phyloP scores from a whole-genome alignment of 768 basidiomycete species.

The Amanita molliuscula region DNA sequence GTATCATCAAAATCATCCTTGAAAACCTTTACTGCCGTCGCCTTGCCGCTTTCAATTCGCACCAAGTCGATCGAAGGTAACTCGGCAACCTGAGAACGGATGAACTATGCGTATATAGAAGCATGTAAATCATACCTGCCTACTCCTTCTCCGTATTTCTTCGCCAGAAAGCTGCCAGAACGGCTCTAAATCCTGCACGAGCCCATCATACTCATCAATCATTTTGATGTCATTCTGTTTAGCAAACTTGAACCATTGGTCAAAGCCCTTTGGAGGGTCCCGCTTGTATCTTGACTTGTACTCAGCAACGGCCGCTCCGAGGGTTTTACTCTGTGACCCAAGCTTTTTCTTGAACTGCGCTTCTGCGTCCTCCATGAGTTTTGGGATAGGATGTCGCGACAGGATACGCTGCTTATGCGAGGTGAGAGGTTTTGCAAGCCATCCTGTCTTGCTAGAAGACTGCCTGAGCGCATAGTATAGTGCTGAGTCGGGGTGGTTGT shows the following conservation, averaged over 20 bases:
- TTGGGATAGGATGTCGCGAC: constrained; percentile 68
- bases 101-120: neutral
- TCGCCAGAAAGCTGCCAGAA: constrained; percentile 70
- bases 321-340: constrained; percentile 66
- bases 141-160: constrained; percentile 57
- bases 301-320: constrained; percentile 70
- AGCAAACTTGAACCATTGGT: constrained; percentile 82
- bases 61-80: constrained; percentile 83
- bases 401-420: constrained; percentile 7
- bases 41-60: constrained; percentile 58
- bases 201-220: constrained; percentile 82
- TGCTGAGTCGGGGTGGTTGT: constrained; percentile 13
- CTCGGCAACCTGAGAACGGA: constrained; percentile 43
- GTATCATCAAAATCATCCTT: constrained; percentile 47
- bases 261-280: constrained; percentile 84
- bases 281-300: constrained; percentile 72
- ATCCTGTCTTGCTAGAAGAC: constrained; percentile 4
- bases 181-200: constrained; percentile 73
- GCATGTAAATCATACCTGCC: constrained; percentile 32
- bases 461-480: neutral
- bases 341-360: constrained; percentile 56
- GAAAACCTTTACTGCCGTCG: constrained; percentile 43
- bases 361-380: constrained; percentile 79
- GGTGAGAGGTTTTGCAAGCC: constrained; percentile 12
- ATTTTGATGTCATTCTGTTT: constrained; percentile 63